These are phyloP conservation scores for Penicillium sp. DNA, from an alignment of 2,329 filamentous ascomycete species.

Conservation along the genomic window DNA sequence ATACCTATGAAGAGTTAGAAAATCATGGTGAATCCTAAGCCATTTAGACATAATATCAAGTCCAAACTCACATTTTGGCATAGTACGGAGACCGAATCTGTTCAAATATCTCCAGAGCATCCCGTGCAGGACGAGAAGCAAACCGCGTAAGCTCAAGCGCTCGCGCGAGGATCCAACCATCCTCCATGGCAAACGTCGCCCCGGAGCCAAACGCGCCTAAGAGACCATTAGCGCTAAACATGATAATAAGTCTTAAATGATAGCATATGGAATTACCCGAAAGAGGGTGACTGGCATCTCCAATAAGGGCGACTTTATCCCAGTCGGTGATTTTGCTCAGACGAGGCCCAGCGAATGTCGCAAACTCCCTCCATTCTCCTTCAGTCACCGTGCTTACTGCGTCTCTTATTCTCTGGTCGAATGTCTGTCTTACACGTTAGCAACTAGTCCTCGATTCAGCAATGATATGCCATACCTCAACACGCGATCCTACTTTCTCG, in stretches of 20 bases:
- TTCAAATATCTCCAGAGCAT: constrained; percentile 41
- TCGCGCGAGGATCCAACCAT: constrained; percentile 46
- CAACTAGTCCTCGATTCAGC: not conserved
- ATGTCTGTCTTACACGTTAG: constrained; percentile 32
- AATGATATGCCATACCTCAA: constrained; percentile 15
- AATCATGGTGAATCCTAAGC: not conserved
- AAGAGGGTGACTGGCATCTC: constrained; percentile 56
- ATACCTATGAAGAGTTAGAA: constrained; percentile 7
- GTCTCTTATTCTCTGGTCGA: constrained; percentile 42
- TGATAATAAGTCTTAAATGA: not conserved
- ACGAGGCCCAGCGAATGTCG: constrained; percentile 49
- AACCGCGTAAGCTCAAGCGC: constrained; percentile 28
- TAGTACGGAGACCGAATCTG: constrained; percentile 44
- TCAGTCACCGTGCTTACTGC: constrained; percentile 40
- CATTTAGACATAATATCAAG: constrained; percentile 1
- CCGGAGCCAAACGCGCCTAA: constrained; percentile 46
- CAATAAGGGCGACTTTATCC: constrained; percentile 51
- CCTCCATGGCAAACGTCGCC: constrained; percentile 48
- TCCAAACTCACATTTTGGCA: constrained; percentile 33
- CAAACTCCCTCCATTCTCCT: constrained; percentile 48
- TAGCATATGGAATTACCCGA: constrained; percentile 35
- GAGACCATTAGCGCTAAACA: not conserved
- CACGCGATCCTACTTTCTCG: constrained; percentile 24
- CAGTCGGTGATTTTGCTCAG: constrained; percentile 42
- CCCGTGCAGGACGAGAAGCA: constrained; percentile 17